Evolutionary conservation across 371 early-diverging fungal genomes (phyloP).

Genomic region (Mortierella sp.): DNA sequence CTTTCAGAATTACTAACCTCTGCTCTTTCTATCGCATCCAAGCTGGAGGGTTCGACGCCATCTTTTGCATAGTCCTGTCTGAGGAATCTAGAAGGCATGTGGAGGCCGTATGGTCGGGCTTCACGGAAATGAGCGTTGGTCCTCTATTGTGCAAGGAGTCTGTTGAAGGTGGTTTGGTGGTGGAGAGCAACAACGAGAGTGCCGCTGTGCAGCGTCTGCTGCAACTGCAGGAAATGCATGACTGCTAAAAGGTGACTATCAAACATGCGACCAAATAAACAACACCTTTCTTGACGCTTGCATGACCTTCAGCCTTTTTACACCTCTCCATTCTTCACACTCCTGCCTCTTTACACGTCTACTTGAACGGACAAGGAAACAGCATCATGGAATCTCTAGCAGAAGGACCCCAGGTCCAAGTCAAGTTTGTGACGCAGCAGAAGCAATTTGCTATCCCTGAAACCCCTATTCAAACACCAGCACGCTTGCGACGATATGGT

Average conservation of each 20-base stretch:
- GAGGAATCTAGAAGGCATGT: constrained; percentile 60
- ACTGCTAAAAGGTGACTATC: no score
- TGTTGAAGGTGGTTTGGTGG: constrained; percentile 46
- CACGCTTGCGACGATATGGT: constrained; percentile 83
- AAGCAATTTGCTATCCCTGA: constrained; percentile 80
- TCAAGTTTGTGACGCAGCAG: constrained; percentile 84
- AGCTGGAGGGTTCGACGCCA: constrained; percentile 98
- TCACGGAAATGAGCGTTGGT: constrained; percentile 80
- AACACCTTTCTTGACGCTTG: no score
- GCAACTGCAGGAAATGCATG: no score
- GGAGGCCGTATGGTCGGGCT: constrained; percentile 72
- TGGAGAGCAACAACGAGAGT: constrained; percentile 3
- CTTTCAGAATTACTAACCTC: no score
- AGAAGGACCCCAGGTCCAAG: constrained; percentile 80
- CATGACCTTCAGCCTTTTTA: no score
- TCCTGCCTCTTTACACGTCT: constrained; percentile 5
- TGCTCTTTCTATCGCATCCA: no score
- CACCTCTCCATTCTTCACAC: neutral
- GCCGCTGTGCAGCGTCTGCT: constrained; percentile 17
- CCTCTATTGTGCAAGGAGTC: constrained; percentile 71
- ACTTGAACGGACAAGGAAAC: neutral
- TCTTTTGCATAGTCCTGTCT: constrained; percentile 83
- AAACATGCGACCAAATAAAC: no score
- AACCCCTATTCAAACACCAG: constrained; percentile 87
- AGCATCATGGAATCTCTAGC: constrained; percentile 48